Conservation (phyloP, 1,284 basidiomycete genomes). For the Ceratobasidium sp. region DNA sequence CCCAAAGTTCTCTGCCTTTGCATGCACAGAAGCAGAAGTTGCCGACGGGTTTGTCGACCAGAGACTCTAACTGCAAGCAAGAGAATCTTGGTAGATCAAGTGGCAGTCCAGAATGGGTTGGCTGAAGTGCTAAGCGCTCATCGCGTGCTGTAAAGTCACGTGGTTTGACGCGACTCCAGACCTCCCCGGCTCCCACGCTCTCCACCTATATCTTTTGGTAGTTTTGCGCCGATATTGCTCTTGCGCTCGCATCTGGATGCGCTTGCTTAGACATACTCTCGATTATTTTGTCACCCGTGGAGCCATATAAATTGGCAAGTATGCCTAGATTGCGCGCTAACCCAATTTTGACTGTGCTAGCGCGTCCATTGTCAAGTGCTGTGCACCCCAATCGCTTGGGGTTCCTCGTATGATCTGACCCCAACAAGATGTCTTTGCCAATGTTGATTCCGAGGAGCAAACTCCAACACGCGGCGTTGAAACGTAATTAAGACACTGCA, state of each 20-base stretch:
- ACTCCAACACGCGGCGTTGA: not conserved
- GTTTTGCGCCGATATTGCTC: not conserved
- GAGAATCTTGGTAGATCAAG: conserved; percentile 14
- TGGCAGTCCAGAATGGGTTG: not conserved
- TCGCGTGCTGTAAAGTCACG: conserved; percentile 11
- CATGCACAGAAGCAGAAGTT: conserved; percentile 5
- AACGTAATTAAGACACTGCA: not conserved
- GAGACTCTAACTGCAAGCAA: not conserved
- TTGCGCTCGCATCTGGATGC: not conserved
- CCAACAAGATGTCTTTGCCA: not conserved
- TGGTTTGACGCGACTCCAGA: conserved; percentile 4
- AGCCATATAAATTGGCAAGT: not conserved
- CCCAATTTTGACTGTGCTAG: not conserved
- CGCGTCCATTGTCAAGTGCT: not conserved
- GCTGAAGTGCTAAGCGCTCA: not conserved
- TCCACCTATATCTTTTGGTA: not conserved
- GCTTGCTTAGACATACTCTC: not conserved
- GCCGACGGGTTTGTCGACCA: conserved; percentile 16
- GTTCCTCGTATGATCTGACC: not conserved
- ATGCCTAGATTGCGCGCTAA: not conserved
- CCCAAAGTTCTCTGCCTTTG: conserved; percentile 54
- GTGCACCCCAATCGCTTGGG: not conserved
- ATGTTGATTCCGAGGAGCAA: not conserved
- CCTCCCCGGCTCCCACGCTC: not conserved
- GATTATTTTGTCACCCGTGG: not conserved